phyloP scores from a whole-genome alignment of 202 grass and related monocot species.

The Eragrostis tef region DNA sequence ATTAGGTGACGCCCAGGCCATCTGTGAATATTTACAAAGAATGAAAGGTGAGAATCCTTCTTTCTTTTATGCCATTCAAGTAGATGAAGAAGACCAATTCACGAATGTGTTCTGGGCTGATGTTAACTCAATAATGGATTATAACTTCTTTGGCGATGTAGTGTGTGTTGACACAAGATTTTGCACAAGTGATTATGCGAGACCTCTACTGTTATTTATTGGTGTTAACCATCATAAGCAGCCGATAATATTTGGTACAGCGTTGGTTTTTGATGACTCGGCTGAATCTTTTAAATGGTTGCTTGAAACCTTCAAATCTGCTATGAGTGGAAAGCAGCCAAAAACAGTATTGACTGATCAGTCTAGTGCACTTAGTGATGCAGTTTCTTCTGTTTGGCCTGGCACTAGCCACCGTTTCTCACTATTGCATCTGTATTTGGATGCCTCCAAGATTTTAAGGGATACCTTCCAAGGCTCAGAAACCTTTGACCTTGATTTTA shows the following conservation, averaged over 20 bases:
- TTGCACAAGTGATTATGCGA: constrained; percentile 58
- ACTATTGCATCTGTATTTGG: constrained; percentile 67
- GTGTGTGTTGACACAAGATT: constrained; percentile 81
- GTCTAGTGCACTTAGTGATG: constrained; percentile 56
- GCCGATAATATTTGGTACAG: constrained; percentile 70
- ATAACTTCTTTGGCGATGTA: constrained; percentile 80
- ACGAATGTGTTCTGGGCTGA: constrained; percentile 87
- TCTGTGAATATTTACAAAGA: constrained; percentile 83
- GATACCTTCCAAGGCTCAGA: constrained; percentile 61
- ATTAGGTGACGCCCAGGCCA: constrained; percentile 59
- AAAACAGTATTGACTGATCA: constrained; percentile 74
- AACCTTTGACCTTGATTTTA: constrained; percentile 70
- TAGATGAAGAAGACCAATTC: constrained; percentile 82
- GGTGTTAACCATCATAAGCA: constrained; percentile 90
- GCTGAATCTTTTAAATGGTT: constrained; percentile 83
- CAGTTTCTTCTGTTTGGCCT: constrained; percentile 63
- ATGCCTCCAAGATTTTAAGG: constrained; percentile 55
- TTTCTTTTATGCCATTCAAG: constrained; percentile 89
- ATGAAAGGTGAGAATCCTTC: constrained; percentile 79
- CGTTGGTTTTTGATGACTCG: constrained; percentile 73
- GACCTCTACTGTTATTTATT: constrained; percentile 74
- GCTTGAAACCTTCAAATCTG: constrained; percentile 72
- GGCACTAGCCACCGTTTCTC: constrained; percentile 64
- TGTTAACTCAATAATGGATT: constrained; percentile 73
- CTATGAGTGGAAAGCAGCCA: constrained; percentile 78